These are phyloP conservation scores for Bisporella sp. DNA, from an alignment of 2,329 filamentous ascomycete genomes.

Conservation along the genomic window DNA sequence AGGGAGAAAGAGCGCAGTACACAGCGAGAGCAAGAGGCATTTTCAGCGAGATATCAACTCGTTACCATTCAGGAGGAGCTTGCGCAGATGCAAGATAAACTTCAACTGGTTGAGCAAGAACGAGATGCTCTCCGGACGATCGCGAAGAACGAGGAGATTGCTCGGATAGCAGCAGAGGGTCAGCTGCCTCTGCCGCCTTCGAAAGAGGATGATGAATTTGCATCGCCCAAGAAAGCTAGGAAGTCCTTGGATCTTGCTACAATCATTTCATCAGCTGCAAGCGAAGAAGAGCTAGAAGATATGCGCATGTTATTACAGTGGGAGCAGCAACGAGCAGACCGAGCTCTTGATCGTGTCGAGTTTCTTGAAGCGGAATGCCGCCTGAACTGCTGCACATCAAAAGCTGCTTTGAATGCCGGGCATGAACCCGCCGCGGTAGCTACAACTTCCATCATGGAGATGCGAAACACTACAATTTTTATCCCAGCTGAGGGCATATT, in stretches of 20 bases:
- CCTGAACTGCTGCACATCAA: conserved; percentile 59
- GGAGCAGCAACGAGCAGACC: conserved; percentile 52
- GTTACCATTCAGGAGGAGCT: conserved; percentile 61
- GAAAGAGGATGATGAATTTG: conserved; percentile 53
- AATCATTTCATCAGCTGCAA: conserved; percentile 47
- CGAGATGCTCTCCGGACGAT: conserved; percentile 67
- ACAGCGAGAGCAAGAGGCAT: conserved; percentile 61
- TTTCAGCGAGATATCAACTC: conserved; percentile 58
- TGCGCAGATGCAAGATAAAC: conserved; percentile 52
- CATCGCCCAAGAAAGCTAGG: conserved; percentile 49
- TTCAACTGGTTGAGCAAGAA: conserved; percentile 64
- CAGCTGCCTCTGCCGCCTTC: conserved; percentile 56
- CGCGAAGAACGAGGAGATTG: conserved; percentile 66
- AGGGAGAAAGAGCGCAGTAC: conserved; percentile 56
- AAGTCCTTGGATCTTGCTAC: conserved; percentile 40
- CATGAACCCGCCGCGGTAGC: neutral
- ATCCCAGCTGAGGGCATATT: conserved; percentile 58
- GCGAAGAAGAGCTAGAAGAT: conserved; percentile 37
- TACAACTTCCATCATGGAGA: conserved; percentile 3
- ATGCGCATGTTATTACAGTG: conserved; percentile 36
- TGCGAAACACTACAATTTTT: conserved; percentile 34
- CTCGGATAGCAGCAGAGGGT: conserved; percentile 65
- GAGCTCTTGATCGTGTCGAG: conserved; percentile 66
- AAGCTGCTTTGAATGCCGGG: conserved; percentile 8
- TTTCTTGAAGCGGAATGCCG: conserved; percentile 71